A percentile compares a stretch with the other conserved stretches of the same genome.
Conservation (phyloP, 768 basidiomycete genomes). For the Russula dissimulans region DNA sequence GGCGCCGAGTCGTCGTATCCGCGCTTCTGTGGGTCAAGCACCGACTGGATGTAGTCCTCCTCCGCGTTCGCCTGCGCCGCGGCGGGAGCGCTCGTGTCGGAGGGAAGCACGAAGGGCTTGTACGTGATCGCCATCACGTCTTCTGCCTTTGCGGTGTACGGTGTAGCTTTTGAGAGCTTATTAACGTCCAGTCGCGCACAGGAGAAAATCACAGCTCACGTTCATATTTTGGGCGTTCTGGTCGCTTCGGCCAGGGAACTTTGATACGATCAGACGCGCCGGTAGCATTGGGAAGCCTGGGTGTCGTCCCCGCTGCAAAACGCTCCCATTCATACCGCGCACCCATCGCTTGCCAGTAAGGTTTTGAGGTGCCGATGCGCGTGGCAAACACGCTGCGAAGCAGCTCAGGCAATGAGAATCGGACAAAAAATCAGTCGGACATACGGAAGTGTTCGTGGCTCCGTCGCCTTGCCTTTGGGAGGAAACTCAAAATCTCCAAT, state of each 20-base stretch:
- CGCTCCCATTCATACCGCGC: constrained; percentile 66
- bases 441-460: constrained; percentile 25
- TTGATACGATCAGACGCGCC: constrained; percentile 26
- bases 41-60: constrained; percentile 47
- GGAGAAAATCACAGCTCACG: constrained; percentile 29
- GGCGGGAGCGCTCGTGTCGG: constrained; percentile 20
- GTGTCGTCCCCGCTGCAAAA: constrained; percentile 55
- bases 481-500: constrained; percentile 58
- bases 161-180: constrained; percentile 36
- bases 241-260: constrained; percentile 64
- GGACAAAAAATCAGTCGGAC: constrained; percentile 6
- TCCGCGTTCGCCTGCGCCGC: constrained; percentile 37
- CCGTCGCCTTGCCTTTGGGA: constrained; percentile 24
- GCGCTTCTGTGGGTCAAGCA: constrained; percentile 32
- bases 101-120: constrained; percentile 44
- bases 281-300: constrained; percentile 38
- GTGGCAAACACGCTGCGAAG: constrained; percentile 62
- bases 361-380: constrained; percentile 52
- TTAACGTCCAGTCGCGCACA: not conserved
- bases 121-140: constrained; percentile 65
- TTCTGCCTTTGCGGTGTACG: constrained; percentile 58
- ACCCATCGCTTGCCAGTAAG: constrained; percentile 47
- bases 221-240: constrained; percentile 33
- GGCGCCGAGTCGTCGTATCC: constrained; percentile 45
- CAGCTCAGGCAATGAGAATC: not conserved